Evolutionary conservation across 2,329 filamentous ascomycete genomes (phyloP), one percentile per base, ranked within the genome.

Genomic region (Aspergillus versicolor): DNA sequence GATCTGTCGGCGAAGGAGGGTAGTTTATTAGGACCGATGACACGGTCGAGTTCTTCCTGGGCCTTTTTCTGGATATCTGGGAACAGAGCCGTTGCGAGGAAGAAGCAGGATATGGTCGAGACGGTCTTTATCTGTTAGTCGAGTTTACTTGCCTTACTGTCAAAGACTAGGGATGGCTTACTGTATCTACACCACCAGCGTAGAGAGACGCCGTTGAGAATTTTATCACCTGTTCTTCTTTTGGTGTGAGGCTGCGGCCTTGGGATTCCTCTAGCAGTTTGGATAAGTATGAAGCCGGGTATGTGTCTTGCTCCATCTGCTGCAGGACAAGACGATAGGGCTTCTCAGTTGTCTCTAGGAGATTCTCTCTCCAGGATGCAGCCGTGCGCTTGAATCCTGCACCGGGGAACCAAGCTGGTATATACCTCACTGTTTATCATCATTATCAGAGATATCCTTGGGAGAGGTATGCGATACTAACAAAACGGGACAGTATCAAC

Each of bases 361-460:
- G 52, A 3, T 58, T 66, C 2, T 62, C 62, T 5, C 63, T 69
- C 65, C 72, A 78, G 1, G 62, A 42, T 7, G 67, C 67, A 0
- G 77, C 79, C 0, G 64, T 76, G 5, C 62, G 53, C 50, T 79
- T 76, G 67, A 80, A 82, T 1, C 63, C 66, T 11, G 75, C 72
- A 0, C 80, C 79, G 1, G 79, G 80, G 13, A 78, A 62, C 75
- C 79, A 80, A 2, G 73, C 63, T 0, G 80, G 79, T 0, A 81
- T 21, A 49, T 69, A 64, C 48, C 45, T 66, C 22, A 70, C 68
- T 70, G 21, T 19, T 21, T 21, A 21, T 21, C 3, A 21, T 4
- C 21, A 21, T 21, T 21, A 21, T 21, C 21, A 21, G 21, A 21
- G 21, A 21, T 21, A 21, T 21, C 3, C 21, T 21, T 21, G 21